Percentiles rank a stretch among this genome's conserved stretches.
Evolutionary conservation across 78 protist genomes (phyloP).

Genomic region (Monosiga brevicollis): DNA sequence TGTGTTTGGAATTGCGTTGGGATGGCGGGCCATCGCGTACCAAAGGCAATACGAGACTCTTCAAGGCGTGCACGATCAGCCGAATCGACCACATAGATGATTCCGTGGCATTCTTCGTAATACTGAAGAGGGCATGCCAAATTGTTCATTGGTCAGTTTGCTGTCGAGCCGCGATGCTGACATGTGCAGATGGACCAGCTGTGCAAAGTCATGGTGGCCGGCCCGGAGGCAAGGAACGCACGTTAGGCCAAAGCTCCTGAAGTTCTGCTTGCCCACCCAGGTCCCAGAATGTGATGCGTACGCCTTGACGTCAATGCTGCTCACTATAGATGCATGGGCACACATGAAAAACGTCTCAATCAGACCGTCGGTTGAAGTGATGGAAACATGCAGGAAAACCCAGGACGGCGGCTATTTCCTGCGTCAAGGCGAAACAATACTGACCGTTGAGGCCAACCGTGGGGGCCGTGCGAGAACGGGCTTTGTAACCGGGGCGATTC

Average conservation of each 20-base stretch:
- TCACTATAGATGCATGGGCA: constrained; percentile 16
- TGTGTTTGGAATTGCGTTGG: background rate
- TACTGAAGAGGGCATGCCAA: too few species aligned
- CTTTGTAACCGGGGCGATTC: too few species aligned
- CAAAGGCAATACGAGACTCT: constrained; percentile 45
- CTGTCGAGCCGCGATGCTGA: background rate
- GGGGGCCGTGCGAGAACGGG: too few species aligned
- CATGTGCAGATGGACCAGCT: too few species aligned
- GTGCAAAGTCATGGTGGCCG: too few species aligned
- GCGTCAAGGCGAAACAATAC: background rate
- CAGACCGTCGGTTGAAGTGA: constrained; percentile 39
- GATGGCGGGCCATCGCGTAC: background rate
- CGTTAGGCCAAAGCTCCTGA: constrained; percentile 63
- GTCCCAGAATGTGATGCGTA: background rate
- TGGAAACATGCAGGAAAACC: background rate
- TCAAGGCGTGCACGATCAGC: constrained; percentile 36
- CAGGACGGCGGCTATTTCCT: background rate
- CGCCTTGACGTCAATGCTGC: background rate
- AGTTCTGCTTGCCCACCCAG: constrained; percentile 69
- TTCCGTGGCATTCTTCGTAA: constrained; percentile 41
- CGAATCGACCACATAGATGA: constrained; percentile 51
- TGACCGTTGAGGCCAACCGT: constrained; percentile 70
- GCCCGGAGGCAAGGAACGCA: background rate
- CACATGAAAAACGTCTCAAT: constrained; percentile 66
- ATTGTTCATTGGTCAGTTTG: too few species aligned